These are phyloP conservation scores for Trichosporon inkin DNA, from an alignment of 1,284 basidiomycete species.

Conservation along the genomic window DNA sequence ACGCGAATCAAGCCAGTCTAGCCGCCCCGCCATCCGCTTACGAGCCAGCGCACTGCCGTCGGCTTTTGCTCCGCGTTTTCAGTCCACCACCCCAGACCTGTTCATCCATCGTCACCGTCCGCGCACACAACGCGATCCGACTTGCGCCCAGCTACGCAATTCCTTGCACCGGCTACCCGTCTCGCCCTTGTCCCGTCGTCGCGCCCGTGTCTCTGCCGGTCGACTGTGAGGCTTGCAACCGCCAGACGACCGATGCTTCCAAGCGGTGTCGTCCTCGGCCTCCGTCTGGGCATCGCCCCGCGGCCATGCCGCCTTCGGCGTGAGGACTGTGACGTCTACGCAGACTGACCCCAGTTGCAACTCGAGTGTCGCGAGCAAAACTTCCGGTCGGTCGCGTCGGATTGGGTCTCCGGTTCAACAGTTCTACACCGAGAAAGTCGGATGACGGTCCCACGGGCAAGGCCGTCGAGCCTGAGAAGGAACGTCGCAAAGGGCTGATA, in stretches of 20 bases:
- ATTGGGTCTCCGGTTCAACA: slow-evolving; percentile 3
- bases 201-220: neutral
- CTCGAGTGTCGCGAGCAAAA: neutral
- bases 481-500: neutral
- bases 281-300: slow-evolving; percentile 13
- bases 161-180: neutral
- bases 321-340: neutral
- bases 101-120: too few species aligned
- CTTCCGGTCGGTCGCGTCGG: slow-evolving; percentile 1
- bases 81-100: too few species aligned
- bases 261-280: slow-evolving; percentile 16
- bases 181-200: neutral
- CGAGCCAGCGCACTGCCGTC: neutral
- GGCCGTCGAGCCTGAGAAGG: neutral
- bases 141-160: too few species aligned
- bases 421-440: neutral
- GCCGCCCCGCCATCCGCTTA: too few species aligned
- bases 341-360: slow-evolving; percentile 2
- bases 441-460: neutral
- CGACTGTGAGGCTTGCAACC: neutral
- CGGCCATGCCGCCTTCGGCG: neutral
- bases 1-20: too few species aligned
- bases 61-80: neutral
- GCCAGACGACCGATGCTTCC: slow-evolving; percentile 11
- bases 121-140: too few species aligned